Evolutionary conservation across 495 filamentous ascomycete species (phyloP).

Genomic region (Peziza echinospora): DNA sequence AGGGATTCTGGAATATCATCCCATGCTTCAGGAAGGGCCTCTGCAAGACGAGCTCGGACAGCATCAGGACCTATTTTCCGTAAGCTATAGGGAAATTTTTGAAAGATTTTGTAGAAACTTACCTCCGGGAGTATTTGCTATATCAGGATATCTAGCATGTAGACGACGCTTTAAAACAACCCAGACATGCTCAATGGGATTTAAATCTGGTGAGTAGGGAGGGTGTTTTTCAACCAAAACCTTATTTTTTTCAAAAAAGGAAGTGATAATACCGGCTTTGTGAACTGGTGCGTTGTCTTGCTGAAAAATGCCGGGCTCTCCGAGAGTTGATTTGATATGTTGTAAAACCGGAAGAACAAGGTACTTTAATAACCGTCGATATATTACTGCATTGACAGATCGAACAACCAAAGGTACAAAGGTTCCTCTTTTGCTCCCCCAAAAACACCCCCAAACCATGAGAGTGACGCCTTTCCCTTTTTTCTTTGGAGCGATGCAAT

Average conservation of each 20-base stretch:
- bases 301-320: too few species aligned
- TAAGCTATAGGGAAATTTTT: too few species aligned
- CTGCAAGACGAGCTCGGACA: background rate
- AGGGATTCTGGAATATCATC: background rate
- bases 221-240: slow-evolving; percentile 16
- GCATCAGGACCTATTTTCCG: too few species aligned
- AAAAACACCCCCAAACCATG: slow-evolving; percentile 1
- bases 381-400: background rate
- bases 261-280: slow-evolving; percentile 5
- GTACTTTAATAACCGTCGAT: background rate
- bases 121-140: slow-evolving; percentile 1
- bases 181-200: slow-evolving; percentile 20
- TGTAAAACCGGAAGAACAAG: background rate
- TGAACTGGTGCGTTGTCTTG: slow-evolving; percentile 15
- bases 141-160: slow-evolving; percentile 3
- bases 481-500: background rate
- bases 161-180: slow-evolving; percentile 9
- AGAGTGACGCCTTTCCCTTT: background rate
- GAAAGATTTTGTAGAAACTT: too few species aligned
- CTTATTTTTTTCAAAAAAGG: slow-evolving; percentile 7
- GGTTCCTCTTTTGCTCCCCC: background rate
- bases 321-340: too few species aligned
- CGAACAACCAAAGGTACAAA: background rate
- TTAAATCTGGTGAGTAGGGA: slow-evolving; percentile 17
- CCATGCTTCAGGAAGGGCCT: background rate